A percentile compares a stretch with the other conserved stretches of the same genome.
These are phyloP conservation scores for Acephala macrosclerotiorum DNA, from an alignment of 2,329 filamentous ascomycete species.

Conservation along the genomic window DNA sequence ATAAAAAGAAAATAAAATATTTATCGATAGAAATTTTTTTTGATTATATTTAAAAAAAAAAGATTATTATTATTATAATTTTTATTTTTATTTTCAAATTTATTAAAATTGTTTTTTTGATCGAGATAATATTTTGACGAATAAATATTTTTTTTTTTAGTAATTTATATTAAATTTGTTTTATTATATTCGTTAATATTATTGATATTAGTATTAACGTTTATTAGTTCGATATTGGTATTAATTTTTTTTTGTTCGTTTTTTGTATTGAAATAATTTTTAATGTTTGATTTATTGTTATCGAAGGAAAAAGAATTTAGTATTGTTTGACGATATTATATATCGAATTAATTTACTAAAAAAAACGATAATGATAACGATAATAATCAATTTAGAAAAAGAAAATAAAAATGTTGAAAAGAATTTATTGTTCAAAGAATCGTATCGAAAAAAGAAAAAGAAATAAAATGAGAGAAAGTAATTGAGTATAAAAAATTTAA, in stretches of 20 bases:
- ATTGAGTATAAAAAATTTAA: slow-evolving; percentile 33
- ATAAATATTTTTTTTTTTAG: too few species aligned
- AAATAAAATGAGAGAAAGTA: slow-evolving; percentile 21
- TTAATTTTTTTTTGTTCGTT: slow-evolving; percentile 31
- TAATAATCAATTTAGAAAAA: slow-evolving; percentile 20
- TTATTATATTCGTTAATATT: slow-evolving; percentile 24
- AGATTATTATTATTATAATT: too few species aligned
- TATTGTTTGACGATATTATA: slow-evolving; percentile 28
- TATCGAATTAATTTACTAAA: slow-evolving; percentile 21
- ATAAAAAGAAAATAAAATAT: too few species aligned
- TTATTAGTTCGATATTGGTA: slow-evolving; percentile 39
- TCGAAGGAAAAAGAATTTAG: slow-evolving; percentile 28
- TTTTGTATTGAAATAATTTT: too few species aligned
- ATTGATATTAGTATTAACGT: slow-evolving; percentile 36
- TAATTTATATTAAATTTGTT: slow-evolving; percentile 31
- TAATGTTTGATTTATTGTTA: slow-evolving; percentile 33
- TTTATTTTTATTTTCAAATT: too few species aligned
- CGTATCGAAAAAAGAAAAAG: slow-evolving; percentile 15
- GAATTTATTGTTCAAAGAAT: slow-evolving; percentile 24
- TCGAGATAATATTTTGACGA: too few species aligned
- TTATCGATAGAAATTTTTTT: too few species aligned
- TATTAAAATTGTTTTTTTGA: too few species aligned
- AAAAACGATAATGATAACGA: slow-evolving; percentile 10
- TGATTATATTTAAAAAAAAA: too few species aligned
- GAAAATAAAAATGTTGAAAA: slow-evolving; percentile 15